These are phyloP conservation scores for Pelargonium myrrhifolium DNA, from an alignment of 441 rosid species.

Conservation along the genomic window DNA sequence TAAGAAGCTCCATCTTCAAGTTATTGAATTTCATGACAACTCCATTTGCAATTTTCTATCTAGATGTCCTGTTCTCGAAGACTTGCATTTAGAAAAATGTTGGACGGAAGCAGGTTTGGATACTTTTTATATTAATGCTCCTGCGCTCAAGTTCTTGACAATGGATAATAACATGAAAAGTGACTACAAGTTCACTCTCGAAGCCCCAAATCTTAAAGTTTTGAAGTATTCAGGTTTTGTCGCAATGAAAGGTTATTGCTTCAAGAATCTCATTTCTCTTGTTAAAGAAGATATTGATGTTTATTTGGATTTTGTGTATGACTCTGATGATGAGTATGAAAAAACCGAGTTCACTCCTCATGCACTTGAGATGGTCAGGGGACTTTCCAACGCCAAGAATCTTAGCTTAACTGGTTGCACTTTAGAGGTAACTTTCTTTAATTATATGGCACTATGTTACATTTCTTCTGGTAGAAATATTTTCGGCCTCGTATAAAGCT, in stretches of 20 bases:
- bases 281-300: too few species aligned
- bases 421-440: background rate
- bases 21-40: too few species aligned
- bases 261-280: background rate
- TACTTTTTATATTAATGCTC: background rate
- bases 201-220: background rate
- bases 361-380: too few species aligned
- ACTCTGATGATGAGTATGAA: too few species aligned
- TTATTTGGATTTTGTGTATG: too few species aligned
- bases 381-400: too few species aligned
- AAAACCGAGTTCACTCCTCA: too few species aligned
- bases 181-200: background rate
- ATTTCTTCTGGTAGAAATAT: background rate
- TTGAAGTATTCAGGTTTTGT: background rate
- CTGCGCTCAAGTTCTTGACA: background rate
- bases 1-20: background rate
- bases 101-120: background rate
- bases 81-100: background rate
- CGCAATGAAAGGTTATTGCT: background rate
- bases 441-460: background rate
- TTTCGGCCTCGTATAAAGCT: too few species aligned
- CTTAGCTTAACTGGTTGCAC: too few species aligned
- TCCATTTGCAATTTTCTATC: background rate
- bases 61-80: background rate
- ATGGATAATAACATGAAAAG: background rate